These are phyloP conservation scores for Pelargonium nanum DNA, from an alignment of 345 rosid genomes.

Conservation along the genomic window DNA sequence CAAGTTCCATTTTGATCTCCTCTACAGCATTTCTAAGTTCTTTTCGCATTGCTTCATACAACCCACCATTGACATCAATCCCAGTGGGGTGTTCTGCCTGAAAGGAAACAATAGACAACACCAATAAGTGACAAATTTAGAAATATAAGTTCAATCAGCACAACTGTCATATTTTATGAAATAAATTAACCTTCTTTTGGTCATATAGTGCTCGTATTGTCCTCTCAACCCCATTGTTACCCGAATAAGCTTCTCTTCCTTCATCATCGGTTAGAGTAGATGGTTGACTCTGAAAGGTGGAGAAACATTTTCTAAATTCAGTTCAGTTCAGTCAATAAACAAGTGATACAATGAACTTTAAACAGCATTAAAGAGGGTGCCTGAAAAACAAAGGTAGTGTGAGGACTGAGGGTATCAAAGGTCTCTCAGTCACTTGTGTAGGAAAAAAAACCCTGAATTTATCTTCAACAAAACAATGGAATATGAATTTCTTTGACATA, in stretches of 20 bases:
- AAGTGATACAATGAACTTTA: neutral
- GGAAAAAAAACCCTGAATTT: neutral
- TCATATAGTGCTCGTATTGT: conserved; percentile 65
- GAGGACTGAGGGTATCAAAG: neutral
- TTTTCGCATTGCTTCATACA: conserved; percentile 53
- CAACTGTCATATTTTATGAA: conserved; percentile 7
- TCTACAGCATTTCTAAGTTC: conserved; percentile 69
- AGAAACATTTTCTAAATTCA: conserved; percentile 2
- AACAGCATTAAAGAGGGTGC: neutral
- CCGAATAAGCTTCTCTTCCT: conserved; percentile 35
- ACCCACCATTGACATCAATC: conserved; percentile 32
- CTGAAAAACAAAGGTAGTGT: neutral
- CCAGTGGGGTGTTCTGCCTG: conserved; percentile 43
- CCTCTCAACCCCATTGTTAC: conserved; percentile 42
- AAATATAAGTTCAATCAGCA: neutral
- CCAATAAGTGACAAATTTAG: conserved; percentile 11
- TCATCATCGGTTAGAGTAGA: conserved; percentile 86
- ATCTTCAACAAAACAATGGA: neutral
- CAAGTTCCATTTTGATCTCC: conserved; percentile 53
- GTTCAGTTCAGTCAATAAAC: neutral
- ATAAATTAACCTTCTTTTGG: conserved; percentile 55
- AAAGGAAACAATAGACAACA: conserved; percentile 3
- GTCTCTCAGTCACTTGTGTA: neutral
- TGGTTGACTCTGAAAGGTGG: conserved; percentile 68
- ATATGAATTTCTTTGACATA: neutral